Percentiles rank a stretch among this genome's conserved stretches.
These are phyloP conservation scores for Marvania coccoides DNA, from an alignment of 139 green algal genomes.

Conservation along the genomic window DNA sequence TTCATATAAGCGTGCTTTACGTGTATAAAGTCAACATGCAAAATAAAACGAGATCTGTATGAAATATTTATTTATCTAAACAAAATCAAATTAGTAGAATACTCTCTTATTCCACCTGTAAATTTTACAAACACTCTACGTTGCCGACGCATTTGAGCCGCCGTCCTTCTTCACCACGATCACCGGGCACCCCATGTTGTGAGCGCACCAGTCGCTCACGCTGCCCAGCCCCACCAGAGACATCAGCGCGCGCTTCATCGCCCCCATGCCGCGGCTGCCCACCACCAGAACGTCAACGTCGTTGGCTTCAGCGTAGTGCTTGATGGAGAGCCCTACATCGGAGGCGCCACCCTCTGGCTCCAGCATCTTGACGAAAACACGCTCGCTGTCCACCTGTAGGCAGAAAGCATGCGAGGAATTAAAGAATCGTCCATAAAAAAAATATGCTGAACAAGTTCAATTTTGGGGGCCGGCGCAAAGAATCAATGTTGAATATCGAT, in stretches of 20 bases:
- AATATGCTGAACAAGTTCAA: neutral
- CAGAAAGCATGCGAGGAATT: neutral
- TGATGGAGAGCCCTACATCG: conserved; percentile 40
- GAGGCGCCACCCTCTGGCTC: conserved; percentile 21
- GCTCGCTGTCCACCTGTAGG: conserved; percentile 6
- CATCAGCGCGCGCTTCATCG: conserved; percentile 41
- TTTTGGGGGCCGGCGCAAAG: neutral
- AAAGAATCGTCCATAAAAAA: neutral
- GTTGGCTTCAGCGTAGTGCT: conserved; percentile 33
- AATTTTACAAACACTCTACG: too few relatives aligned
- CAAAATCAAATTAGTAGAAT: too few relatives aligned
- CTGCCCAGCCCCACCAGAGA: conserved; percentile 48
- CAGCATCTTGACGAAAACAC: conserved; percentile 21
- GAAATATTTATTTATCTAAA: too few relatives aligned
- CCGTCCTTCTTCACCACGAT: conserved; percentile 24
- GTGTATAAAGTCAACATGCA: too few relatives aligned
- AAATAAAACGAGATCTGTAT: too few relatives aligned
- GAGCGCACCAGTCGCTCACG: conserved; percentile 42
- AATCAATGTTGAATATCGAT: too few relatives aligned
- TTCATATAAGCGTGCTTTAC: too few relatives aligned
- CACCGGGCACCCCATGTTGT: conserved; percentile 37
- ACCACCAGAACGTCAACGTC: conserved; percentile 31
- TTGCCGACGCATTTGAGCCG: too few relatives aligned
- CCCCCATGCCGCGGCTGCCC: conserved; percentile 48
- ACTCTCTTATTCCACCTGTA: too few relatives aligned